Conservation (phyloP, 1,139 yeast genomes). For the Blastobotrys niveus region DNA sequence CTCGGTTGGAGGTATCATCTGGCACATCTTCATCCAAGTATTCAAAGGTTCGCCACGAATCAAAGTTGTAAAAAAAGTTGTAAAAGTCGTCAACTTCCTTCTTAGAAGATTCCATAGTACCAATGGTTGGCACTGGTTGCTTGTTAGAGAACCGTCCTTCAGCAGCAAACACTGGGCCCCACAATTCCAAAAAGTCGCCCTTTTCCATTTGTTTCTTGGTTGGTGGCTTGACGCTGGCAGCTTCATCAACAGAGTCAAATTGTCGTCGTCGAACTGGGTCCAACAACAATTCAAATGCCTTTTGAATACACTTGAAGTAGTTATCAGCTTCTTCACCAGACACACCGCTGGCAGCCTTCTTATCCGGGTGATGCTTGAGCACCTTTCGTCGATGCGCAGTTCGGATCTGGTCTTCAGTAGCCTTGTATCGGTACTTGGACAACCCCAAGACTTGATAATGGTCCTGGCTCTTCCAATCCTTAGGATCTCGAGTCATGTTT, state of each 20-base stretch:
- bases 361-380: constrained; percentile 95
- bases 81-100: constrained; percentile 86
- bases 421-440: constrained; percentile 83
- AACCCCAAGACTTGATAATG: constrained; percentile 94
- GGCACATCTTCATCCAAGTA: constrained; percentile 99
- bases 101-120: constrained; percentile 61
- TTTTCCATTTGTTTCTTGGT: constrained; percentile 42
- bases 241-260: constrained; percentile 90
- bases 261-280: constrained; percentile 85
- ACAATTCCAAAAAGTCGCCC: constrained; percentile 76
- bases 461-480: constrained; percentile 97
- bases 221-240: constrained; percentile 82
- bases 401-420: constrained; percentile 89
- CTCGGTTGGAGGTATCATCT: constrained; percentile 98
- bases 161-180: constrained; percentile 87
- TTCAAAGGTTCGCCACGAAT: constrained; percentile 98
- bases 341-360: constrained; percentile 86
- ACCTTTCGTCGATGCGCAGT: constrained; percentile 97
- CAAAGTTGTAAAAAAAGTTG: constrained; percentile 89
- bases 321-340: constrained; percentile 93
- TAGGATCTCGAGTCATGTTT: constrained; percentile 82
- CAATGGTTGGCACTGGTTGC: constrained; percentile 82
- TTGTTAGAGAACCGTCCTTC: constrained; percentile 90
- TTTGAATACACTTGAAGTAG: constrained; percentile 96
- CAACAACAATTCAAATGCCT: constrained; percentile 85